A percentile compares a stretch with the other conserved stretches of the same genome.
These are phyloP conservation scores for Alternaria brassicae DNA, from an alignment of 2,329 filamentous ascomycete genomes.

Conservation along the genomic window DNA sequence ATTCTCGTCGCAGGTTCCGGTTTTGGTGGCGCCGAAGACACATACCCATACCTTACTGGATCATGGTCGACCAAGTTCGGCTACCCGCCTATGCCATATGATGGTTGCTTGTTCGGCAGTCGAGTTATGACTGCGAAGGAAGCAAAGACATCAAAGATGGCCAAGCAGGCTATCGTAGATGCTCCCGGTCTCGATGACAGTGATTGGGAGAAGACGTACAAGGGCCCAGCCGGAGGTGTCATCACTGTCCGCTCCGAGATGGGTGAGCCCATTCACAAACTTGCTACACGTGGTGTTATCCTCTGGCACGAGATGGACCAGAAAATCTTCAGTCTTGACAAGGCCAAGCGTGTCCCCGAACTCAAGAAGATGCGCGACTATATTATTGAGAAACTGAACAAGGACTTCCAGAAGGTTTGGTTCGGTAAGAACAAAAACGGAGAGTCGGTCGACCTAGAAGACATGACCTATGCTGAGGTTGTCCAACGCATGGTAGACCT, in stretches of 20 bases:
- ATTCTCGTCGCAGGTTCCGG: constrained; percentile 58
- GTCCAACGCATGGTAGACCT: constrained; percentile 56
- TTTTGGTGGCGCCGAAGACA: constrained; percentile 57
- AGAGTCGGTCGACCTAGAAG: constrained; percentile 54
- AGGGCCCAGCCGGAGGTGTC: constrained; percentile 84
- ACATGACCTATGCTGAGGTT: constrained; percentile 59
- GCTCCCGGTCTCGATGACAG: constrained; percentile 53
- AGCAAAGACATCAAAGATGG: constrained; percentile 53
- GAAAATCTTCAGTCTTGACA: constrained; percentile 96
- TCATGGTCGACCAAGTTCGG: constrained; percentile 54
- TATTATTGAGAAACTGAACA: constrained; percentile 57
- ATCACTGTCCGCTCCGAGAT: constrained; percentile 98
- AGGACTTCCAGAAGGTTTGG: constrained; percentile 59
- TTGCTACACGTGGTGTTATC: constrained; percentile 91
- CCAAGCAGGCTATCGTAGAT: constrained; percentile 56
- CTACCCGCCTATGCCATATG: constrained; percentile 57
- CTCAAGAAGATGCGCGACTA: constrained; percentile 55
- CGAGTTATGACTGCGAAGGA: constrained; percentile 59
- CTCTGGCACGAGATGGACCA: constrained; percentile 99
- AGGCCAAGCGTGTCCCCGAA: constrained; percentile 65
- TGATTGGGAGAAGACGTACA: constrained; percentile 58
- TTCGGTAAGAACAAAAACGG: constrained; percentile 55
- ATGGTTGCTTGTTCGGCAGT: constrained; percentile 57
- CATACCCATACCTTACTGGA: constrained; percentile 57
- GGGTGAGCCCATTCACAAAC: constrained; percentile 99